A percentile compares a stretch with the other conserved stretches of the same genome.
These are phyloP conservation scores for Nematodospora anomalae DNA, from an alignment of 1,139 yeast species.

Conservation along the genomic window DNA sequence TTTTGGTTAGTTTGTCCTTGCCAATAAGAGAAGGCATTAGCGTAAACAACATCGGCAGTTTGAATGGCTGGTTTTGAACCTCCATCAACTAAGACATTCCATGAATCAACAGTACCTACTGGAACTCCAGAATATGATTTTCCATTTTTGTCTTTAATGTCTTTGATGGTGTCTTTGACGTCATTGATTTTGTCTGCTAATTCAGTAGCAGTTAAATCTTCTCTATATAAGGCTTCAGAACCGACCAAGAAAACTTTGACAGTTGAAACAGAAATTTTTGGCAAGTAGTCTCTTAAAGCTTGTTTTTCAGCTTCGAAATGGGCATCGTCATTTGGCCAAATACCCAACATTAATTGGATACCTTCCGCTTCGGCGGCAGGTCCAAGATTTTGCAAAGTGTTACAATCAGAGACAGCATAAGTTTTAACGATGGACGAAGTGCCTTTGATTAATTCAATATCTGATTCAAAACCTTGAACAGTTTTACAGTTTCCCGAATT, in stretches of 20 bases:
- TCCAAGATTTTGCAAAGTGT: conserved; percentile 76
- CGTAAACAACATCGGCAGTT: conserved; percentile 81
- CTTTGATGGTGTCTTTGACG: conserved; percentile 55
- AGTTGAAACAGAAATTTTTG: conserved; percentile 63
- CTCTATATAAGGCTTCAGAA: conserved; percentile 89
- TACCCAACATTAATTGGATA: conserved; percentile 73
- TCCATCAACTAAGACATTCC: conserved; percentile 89
- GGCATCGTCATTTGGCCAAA: conserved; percentile 85
- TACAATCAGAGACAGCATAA: conserved; percentile 85
- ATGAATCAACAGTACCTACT: conserved; percentile 93
- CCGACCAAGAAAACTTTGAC: conserved; percentile 81
- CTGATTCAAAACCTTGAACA: conserved; percentile 63
- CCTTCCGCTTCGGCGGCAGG: conserved; percentile 83
- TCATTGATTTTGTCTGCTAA: conserved; percentile 64
- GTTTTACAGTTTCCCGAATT: conserved; percentile 70
- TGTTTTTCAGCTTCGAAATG: conserved; percentile 69
- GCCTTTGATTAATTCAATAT: conserved; percentile 54
- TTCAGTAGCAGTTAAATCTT: conserved; percentile 67
- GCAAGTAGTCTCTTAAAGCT: conserved; percentile 70
- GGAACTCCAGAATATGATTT: conserved; percentile 66
- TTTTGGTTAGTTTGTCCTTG: conserved; percentile 86
- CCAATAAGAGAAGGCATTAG: conserved; percentile 98
- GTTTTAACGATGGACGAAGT: conserved; percentile 70
- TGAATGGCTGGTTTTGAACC: conserved; percentile 64
- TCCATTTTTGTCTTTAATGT: conserved; percentile 77